phyloP scores from a whole-genome alignment of 352 stramenopile species.

The Heterotrichella gracilis region DNA sequence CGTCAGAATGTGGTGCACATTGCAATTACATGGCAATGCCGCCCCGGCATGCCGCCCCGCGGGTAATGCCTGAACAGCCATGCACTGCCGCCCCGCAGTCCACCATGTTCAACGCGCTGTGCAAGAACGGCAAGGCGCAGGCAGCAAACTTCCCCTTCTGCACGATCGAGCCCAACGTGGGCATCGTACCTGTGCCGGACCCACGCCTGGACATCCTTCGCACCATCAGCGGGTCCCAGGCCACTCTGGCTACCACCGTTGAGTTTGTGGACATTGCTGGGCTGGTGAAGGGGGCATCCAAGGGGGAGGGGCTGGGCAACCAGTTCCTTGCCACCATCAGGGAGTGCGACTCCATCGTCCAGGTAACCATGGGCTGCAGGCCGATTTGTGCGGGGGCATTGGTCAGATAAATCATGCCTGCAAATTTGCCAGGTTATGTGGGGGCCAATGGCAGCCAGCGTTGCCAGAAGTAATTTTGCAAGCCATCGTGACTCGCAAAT shows the following conservation, averaged over 20 bases:
- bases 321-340: conserved; percentile 73
- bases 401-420: too few species aligned
- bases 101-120: conserved; percentile 34
- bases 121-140: conserved; percentile 25
- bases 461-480: too few species aligned
- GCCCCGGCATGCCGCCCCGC: too few species aligned
- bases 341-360: conserved; percentile 42
- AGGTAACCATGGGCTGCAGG: too few species aligned
- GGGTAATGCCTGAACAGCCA: too few species aligned
- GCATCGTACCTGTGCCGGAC: conserved; percentile 36
- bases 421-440: too few species aligned
- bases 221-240: conserved; percentile 32
- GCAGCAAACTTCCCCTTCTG: conserved; percentile 54
- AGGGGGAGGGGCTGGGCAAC: conserved; percentile 76
- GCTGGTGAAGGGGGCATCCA: conserved; percentile 50
- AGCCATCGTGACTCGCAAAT: too few species aligned
- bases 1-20: too few species aligned
- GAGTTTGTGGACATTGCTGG: conserved; percentile 65
- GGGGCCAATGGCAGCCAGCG: too few species aligned
- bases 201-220: conserved; percentile 27
- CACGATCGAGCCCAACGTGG: conserved; percentile 52
- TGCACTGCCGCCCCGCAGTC: too few species aligned
- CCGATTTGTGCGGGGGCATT: too few species aligned
- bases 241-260: conserved; percentile 22
- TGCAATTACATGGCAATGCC: too few species aligned